Base-by-base conservation (phyloP, 1,139 yeast genomes). In the Candida sojae region DNA sequence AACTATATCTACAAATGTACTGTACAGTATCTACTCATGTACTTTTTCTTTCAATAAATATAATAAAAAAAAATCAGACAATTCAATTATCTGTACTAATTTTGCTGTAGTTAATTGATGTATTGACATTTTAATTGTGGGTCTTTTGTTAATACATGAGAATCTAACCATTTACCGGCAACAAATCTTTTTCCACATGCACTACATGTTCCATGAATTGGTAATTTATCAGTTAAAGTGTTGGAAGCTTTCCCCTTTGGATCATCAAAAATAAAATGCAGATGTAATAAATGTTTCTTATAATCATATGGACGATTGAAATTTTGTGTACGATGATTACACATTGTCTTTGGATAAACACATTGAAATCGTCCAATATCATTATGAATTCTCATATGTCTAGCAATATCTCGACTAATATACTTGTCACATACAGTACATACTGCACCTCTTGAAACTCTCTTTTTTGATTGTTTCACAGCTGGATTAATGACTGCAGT, bases 281-380 rank as follows among this genome's bases (percentile, higher is more conserved):
- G 66, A 52, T 75, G 79, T 37, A 75, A 63, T 45, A 75, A 60
- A 54, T 75, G 80, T 48, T 75, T 75, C 52, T 75, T 75, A 63
- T 72, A 75, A 57, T 75, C 80, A 54, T 75, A 75, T 2, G 80
- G 80, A 39, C 80, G 63, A 56, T 75, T 75, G 53, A 75, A 75
- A 50, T 75, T 66, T 42, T 75, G 73, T 0, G 79, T 73, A 53
- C 73, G 71, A 55, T 75, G 80, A 51, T 64, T 71, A 58, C 80
- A 75, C 66, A 64, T 66, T 17, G 57, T 60, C 44, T 67, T 66
- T 1, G 80, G 79, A 52, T 69, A 75, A 26, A 74, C 75, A 55
- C 80, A 75, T 56, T 70, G 73, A 51, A 75, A 75, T 17, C 80
- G 55, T 2, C 80, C 79, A n/a, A 71, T 60, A 47, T 73, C 78